Conservation (phyloP, 2,329 filamentous ascomycete genomes). For the Monosporascus cannonballus region DNA sequence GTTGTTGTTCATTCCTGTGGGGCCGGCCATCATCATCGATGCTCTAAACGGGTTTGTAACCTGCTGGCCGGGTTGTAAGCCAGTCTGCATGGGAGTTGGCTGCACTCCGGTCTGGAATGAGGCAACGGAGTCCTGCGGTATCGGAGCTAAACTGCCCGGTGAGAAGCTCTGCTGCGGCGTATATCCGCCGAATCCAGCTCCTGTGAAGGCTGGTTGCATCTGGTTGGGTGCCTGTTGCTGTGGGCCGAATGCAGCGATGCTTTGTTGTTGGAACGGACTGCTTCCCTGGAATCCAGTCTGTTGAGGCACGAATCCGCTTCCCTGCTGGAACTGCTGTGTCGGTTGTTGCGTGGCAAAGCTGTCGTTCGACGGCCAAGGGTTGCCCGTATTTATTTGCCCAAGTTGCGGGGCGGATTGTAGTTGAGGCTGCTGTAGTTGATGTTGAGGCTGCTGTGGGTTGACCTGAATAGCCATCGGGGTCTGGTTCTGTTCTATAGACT, state of each 20-base stretch:
- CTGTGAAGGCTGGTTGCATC: constrained; percentile 50
- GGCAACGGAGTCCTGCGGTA: constrained; percentile 51
- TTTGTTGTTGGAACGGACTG: constrained; percentile 37
- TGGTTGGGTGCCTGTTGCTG: constrained; percentile 36
- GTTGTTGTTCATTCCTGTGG: constrained; percentile 39
- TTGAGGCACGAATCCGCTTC: constrained; percentile 24
- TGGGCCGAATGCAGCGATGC: constrained; percentile 22
- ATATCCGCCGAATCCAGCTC: constrained; percentile 80
- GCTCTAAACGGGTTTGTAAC: constrained; percentile 91
- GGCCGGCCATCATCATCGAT: constrained; percentile 67
- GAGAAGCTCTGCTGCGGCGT: constrained; percentile 58
- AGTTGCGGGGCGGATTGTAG: constrained; percentile 19
- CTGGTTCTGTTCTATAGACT: constrained; percentile 85
- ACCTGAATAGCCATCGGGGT: constrained; percentile 55
- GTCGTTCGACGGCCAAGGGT: constrained; percentile 30
- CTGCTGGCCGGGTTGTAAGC: constrained; percentile 45
- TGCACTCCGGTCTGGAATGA: constrained; percentile 43
- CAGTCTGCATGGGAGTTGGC: constrained; percentile 31
- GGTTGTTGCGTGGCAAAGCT: constrained; percentile 29
- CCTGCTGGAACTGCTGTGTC: constrained; percentile 26
- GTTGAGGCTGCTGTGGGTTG: constrained; percentile 27
- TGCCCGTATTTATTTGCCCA: constrained; percentile 27
- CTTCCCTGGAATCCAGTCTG: constrained; percentile 32
- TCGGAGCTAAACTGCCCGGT: constrained; percentile 44
- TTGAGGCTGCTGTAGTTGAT: constrained; percentile 29